Conservation (phyloP, 352 stramenopile species). For the Pythium myriotylum region DNA sequence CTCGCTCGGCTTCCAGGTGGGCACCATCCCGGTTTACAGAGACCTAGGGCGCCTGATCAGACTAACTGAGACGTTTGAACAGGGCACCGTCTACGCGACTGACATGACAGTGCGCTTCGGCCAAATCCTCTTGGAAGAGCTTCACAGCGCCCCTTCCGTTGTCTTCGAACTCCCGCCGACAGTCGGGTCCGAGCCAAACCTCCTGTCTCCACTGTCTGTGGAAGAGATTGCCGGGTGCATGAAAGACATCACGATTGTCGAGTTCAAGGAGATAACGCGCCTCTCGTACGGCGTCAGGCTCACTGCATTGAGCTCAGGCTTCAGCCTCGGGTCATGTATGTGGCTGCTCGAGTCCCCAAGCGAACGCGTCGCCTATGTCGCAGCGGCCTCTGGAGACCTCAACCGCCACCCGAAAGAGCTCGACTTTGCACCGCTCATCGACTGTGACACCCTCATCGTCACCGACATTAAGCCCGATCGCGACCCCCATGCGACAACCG, state of each 20-base stretch:
- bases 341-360: constrained; percentile 77
- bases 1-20: constrained; percentile 69
- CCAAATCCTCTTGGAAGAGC: constrained; percentile 68
- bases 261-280: constrained; percentile 58
- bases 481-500: constrained; percentile 69
- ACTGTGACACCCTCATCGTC: constrained; percentile 80
- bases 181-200: background rate
- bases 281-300: constrained; percentile 73
- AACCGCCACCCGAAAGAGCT: constrained; percentile 85
- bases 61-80: background rate
- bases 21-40: background rate
- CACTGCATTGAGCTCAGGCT: constrained; percentile 77
- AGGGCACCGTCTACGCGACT: constrained; percentile 72
- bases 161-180: constrained; percentile 15
- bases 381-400: constrained; percentile 76
- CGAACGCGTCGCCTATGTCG: constrained; percentile 75
- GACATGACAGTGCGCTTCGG: constrained; percentile 72
- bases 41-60: background rate
- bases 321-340: constrained; percentile 64
- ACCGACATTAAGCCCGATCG: constrained; percentile 78
- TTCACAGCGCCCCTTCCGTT: constrained; percentile 26
- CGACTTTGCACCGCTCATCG: constrained; percentile 69
- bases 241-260: constrained; percentile 51
- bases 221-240: constrained; percentile 51
- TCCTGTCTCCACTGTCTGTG: constrained; percentile 34